Base-by-base conservation (phyloP, 2,329 filamentous ascomycete species). In the Xylaria multiplex region DNA sequence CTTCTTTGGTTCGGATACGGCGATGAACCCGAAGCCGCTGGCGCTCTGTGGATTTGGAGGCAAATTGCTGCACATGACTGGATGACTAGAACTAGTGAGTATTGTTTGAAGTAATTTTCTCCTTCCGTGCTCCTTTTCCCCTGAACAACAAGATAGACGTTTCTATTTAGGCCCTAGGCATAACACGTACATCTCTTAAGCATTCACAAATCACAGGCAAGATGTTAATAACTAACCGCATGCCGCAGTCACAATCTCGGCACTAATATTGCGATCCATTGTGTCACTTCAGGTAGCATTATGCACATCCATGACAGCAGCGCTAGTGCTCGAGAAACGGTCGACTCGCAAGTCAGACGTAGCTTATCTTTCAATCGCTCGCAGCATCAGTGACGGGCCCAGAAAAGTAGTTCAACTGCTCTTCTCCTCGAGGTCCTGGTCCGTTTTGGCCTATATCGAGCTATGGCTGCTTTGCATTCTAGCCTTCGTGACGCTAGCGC, bases 331-430 rank as follows among this genome's bases (percentile, higher is more conserved):
- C n/a, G 66, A 68, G 55, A 62, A 60, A 27, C 59, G 59, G 9
- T 43, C 19, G 7, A 40, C 59, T 9, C 66, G 63, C 14, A 62
- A 64, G 45, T 66, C 66, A 16, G 42, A 68, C 24, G 63, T 60
- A 1, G 59, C 66, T 19, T 63, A 54, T 16, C 52, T 69, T 16
- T 69, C 67, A 9, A 57, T 69, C 22, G 32, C 63, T 6, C 49
- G 65, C 13, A 58, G 67, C 50, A 37, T 65, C 19, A 69, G 63
- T 9, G 67, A 69, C 49, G 65, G 67, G 8, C 67, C 67, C 1
- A 46, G 64, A 32, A 61, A 50, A 32, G 16, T 69, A 6, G 9
- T 64, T 7, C 49, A 64, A 19, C 6, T 64, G 22, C 46, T 68
- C 2, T 19, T 69, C 4, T 49, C 40, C 2, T 66, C 61, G 1